A percentile compares a stretch with the other conserved stretches of the same genome.
These are phyloP conservation scores for Metschnikowia lachancei DNA, from an alignment of 805 yeast genomes.

Conservation along the genomic window DNA sequence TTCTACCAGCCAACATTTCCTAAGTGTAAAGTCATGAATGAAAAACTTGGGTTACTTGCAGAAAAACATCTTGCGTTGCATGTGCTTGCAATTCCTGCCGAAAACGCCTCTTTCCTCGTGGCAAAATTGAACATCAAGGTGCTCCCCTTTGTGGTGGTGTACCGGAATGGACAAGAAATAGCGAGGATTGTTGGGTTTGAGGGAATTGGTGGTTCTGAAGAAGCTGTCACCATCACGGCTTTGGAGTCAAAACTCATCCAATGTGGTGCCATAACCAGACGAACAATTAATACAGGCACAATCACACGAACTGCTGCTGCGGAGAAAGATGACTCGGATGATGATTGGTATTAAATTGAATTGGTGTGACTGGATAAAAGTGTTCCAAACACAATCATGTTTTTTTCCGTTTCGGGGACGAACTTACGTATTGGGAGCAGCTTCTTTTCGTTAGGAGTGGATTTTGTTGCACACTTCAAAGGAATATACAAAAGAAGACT, in stretches of 20 bases:
- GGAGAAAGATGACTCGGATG: constrained; percentile 34
- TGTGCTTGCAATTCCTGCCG: constrained; percentile 57
- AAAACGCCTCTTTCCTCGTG: constrained; percentile 69
- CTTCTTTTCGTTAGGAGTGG: no score
- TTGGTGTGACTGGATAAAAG: no score
- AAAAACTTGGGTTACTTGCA: constrained; percentile 45
- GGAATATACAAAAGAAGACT: neutral
- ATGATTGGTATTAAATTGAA: constrained; percentile 14
- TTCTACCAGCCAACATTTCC: constrained; percentile 60
- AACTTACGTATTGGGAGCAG: no score
- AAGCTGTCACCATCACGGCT: constrained; percentile 45
- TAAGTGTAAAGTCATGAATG: constrained; percentile 60
- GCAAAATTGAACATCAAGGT: constrained; percentile 60
- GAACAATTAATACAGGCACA: constrained; percentile 28
- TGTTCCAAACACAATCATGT: no score
- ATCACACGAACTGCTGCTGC: constrained; percentile 17
- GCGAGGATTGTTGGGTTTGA: constrained; percentile 69
- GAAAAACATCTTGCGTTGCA: constrained; percentile 55
- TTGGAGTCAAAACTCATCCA: constrained; percentile 42
- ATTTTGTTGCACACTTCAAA: neutral
- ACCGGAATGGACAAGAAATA: constrained; percentile 56
- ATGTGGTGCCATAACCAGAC: constrained; percentile 31
- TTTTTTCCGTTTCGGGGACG: no score
- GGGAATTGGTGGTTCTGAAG: constrained; percentile 46
- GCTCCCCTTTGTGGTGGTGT: constrained; percentile 68